Base-by-base conservation (phyloP, 2,329 filamentous ascomycete species). In the Fusarium luffae region DNA sequence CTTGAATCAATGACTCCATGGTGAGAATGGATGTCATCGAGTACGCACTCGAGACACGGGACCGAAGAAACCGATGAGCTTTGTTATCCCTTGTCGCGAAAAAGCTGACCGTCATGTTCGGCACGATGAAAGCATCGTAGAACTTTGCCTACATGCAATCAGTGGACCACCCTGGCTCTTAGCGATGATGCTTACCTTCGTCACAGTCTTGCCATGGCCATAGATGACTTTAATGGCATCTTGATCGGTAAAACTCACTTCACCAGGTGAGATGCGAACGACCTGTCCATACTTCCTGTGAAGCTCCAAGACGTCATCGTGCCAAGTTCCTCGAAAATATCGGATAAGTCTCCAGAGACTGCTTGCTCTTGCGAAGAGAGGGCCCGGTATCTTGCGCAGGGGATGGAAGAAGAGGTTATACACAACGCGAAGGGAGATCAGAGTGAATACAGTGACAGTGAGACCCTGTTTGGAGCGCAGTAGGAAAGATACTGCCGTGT, bases 301-400 rank as follows among this genome's bases (percentile, higher is more conserved):
- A 10, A 68, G 56, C 2, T 55, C 28, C 0, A 50, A 7, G 14
- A 65, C 41, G 7, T 68, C 62, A 3, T 66, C 40, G 10, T 68
- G 65, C 65, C 65, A 68, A 4, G 54, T 62, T 2, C 65, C 65
- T 4, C 51, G 48, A 18, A 66, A 68, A 14, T 68, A 68, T 21
- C 21, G n/a, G 13, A 44, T 41, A 2, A 52, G 28, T 25, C 65
- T 47, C 65, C 65, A 56, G 19, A 56, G 13, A 4, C 44, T 18
- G 30, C 44, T 68, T 2, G 43, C 43, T 23, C 54, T 47, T 2
- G 64, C 64, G 2, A 67, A 18, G 2, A 40, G 13, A 4, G 64
- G 64, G 1, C 64, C 64, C 1, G 61, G 64, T 6, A 67, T 8
- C 0, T 32, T 47, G 19, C 51, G 43, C 2, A 67, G 13, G 1